Percentiles rank a stretch among this genome's conserved stretches.
These are phyloP conservation scores for Phytophthora syringae DNA, from an alignment of 352 stramenopile genomes.

Conservation along the genomic window DNA sequence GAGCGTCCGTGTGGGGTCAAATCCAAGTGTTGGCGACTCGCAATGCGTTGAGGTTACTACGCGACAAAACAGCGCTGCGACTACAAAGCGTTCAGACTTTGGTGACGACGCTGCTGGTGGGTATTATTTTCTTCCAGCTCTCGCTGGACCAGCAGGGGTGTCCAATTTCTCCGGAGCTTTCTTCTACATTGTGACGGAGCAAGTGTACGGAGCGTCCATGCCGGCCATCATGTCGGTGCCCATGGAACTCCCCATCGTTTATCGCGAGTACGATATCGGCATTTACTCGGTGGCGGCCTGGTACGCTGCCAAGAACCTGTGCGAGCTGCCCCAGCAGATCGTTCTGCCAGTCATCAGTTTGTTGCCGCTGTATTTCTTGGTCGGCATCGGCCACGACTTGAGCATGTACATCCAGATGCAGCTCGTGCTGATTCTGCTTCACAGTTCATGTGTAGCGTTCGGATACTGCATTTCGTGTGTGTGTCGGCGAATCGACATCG, in stretches of 20 bases:
- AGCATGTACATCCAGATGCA: constrained; percentile 53
- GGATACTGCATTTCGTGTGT: constrained; percentile 60
- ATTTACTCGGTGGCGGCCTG: constrained; percentile 52
- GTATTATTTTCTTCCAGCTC: constrained; percentile 66
- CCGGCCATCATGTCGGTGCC: constrained; percentile 55
- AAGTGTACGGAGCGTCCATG: constrained; percentile 49
- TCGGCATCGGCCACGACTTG: constrained; percentile 50
- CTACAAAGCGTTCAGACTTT: constrained; percentile 47
- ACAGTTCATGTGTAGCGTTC: constrained; percentile 47
- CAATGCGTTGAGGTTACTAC: constrained; percentile 51
- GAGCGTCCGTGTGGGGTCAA: constrained; percentile 41
- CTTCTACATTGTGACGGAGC: constrained; percentile 64
- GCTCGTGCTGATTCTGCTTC: constrained; percentile 46
- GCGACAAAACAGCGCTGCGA: constrained; percentile 46
- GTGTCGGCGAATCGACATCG: constrained; percentile 44
- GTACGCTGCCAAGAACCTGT: constrained; percentile 66
- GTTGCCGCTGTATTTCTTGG: constrained; percentile 52
- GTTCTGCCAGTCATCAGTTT: constrained; percentile 54
- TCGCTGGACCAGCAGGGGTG: constrained; percentile 47
- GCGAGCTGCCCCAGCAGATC: constrained; percentile 54
- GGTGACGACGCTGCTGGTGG: constrained; percentile 45
- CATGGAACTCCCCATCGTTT: constrained; percentile 57
- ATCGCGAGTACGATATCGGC: constrained; percentile 52
- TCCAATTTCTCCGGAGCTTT: constrained; percentile 59
- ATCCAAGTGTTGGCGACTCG: constrained; percentile 47